phyloP scores from a whole-genome alignment of 306 rosid genomes.

The Leucaena leucocephala region DNA sequence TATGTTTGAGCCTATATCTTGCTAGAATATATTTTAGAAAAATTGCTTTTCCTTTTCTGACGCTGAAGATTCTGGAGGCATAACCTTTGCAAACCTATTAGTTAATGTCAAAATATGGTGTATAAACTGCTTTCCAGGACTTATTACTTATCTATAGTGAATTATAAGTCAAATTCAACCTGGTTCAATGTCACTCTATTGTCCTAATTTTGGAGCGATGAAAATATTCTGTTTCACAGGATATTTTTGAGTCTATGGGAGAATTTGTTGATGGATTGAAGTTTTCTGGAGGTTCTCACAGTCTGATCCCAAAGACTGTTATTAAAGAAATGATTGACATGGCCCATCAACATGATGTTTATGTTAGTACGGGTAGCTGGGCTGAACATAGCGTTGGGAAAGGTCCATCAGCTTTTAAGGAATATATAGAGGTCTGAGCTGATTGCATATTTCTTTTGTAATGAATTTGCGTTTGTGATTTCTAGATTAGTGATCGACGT shows the following conservation, averaged over 20 bases:
- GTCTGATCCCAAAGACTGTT: slow-evolving; percentile 71
- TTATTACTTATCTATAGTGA: background rate
- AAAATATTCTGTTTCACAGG: slow-evolving; percentile 48
- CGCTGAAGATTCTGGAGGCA: background rate
- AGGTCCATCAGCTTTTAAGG: slow-evolving; percentile 74
- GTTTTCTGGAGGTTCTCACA: slow-evolving; percentile 83
- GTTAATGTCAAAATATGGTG: background rate
- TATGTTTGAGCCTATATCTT: background rate
- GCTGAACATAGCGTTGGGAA: slow-evolving; percentile 73
- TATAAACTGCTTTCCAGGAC: background rate
- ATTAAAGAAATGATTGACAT: slow-evolving; percentile 71
- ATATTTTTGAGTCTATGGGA: slow-evolving; percentile 78
- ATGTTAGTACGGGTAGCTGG: slow-evolving; percentile 95
- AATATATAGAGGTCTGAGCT: slow-evolving; percentile 71
- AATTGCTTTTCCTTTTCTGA: background rate
- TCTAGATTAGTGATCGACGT: background rate
- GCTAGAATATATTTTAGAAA: background rate
- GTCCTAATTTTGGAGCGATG: background rate
- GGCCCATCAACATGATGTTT: slow-evolving; percentile 80
- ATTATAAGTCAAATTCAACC: background rate
- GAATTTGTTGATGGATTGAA: slow-evolving; percentile 87
- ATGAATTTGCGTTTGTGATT: background rate
- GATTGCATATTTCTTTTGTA: background rate
- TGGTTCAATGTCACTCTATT: background rate
- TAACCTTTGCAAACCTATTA: background rate